Percentiles rank a stretch among this genome's conserved stretches.
phyloP scores from a whole-genome alignment of 2,329 filamentous ascomycete genomes.

The Septoria linicola region DNA sequence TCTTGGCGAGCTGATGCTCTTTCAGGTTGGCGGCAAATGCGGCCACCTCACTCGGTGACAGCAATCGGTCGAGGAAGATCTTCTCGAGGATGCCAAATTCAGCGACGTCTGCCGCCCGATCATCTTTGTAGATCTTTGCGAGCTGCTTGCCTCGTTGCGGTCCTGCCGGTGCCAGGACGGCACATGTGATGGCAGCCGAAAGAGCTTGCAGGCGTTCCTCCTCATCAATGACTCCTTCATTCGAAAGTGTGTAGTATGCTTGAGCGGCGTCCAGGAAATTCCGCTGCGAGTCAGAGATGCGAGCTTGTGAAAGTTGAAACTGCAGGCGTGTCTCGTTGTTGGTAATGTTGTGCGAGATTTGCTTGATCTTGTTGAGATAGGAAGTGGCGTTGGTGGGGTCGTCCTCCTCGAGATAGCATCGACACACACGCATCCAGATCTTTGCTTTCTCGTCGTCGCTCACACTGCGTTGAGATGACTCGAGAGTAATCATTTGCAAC shows the following conservation, averaged over 20 bases:
- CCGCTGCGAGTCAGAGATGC: conserved; percentile 86
- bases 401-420: conserved; percentile 91
- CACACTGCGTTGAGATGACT: conserved; percentile 82
- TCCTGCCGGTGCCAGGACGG: conserved; percentile 86
- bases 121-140: conserved; percentile 88
- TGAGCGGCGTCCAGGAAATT: conserved; percentile 84
- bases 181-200: conserved; percentile 84
- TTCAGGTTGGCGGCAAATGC: conserved; percentile 78
- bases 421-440: conserved; percentile 90
- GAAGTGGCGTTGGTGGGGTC: conserved; percentile 81
- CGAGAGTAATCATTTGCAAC: conserved; percentile 81
- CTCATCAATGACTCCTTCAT: conserved; percentile 75
- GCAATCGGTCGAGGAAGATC: conserved; percentile 88
- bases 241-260: conserved; percentile 84
- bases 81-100: conserved; percentile 92
- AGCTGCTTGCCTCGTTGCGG: conserved; percentile 78
- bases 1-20: conserved; percentile 86
- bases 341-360: conserved; percentile 75
- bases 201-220: conserved; percentile 83
- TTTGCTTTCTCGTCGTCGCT: conserved; percentile 77
- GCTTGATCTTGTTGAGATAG: conserved; percentile 93
- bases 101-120: conserved; percentile 69
- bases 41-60: conserved; percentile 77
- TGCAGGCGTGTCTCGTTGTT: conserved; percentile 74
- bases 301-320: conserved; percentile 87